Conservation (phyloP, 495 filamentous ascomycete species). For the Amniculicola lignicola region DNA sequence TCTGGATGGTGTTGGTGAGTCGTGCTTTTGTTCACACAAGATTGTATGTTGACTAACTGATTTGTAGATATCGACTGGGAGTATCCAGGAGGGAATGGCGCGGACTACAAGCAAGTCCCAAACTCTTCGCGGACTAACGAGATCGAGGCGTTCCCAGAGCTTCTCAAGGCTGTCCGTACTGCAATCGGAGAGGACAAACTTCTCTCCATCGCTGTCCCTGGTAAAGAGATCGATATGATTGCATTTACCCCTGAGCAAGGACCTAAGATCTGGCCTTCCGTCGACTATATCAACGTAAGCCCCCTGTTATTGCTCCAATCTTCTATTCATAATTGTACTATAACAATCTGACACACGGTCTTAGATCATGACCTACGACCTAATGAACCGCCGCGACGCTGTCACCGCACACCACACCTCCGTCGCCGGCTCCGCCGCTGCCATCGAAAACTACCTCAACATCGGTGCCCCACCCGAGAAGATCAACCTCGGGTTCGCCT, state of each 20-base stretch:
- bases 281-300: constrained; percentile 70
- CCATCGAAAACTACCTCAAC: constrained; percentile 58
- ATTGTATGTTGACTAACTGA: neutral
- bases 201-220: constrained; percentile 70
- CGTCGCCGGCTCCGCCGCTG: constrained; percentile 52
- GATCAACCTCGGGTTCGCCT: constrained; percentile 71
- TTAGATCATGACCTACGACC: constrained; percentile 66
- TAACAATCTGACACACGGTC: neutral
- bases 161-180: constrained; percentile 58
- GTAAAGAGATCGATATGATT: constrained; percentile 66
- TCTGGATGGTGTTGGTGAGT: constrained; percentile 28
- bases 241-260: constrained; percentile 64
- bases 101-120: constrained; percentile 68
- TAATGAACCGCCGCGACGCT: constrained; percentile 72
- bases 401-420: constrained; percentile 66
- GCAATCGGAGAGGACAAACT: constrained; percentile 59
- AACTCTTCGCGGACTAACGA: constrained; percentile 61
- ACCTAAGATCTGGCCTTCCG: constrained; percentile 58
- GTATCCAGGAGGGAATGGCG: constrained; percentile 75
- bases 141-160: constrained; percentile 60
- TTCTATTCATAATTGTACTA: neutral
- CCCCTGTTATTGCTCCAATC: neutral
- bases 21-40: neutral
- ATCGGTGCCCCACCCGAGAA: constrained; percentile 56
- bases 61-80: constrained; percentile 73